A percentile compares a stretch with the other conserved stretches of the same genome.
Conservation (phyloP, 1,139 yeast genomes). For the Nakaseomyces nivariensis region DNA sequence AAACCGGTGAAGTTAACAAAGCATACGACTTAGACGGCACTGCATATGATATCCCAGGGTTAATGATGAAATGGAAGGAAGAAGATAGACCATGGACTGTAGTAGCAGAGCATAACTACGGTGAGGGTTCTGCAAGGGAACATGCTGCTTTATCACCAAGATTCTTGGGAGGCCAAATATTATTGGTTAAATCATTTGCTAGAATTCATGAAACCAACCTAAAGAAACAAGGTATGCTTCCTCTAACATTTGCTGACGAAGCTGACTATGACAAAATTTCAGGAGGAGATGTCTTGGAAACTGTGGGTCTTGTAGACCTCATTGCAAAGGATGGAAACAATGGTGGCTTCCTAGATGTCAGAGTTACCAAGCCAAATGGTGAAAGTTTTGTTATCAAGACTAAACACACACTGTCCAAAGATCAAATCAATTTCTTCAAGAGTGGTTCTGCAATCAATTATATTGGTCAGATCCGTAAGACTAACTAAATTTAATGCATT, state of each 20-base stretch:
- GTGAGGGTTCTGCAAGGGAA: slow-evolving; percentile 98
- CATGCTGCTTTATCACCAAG: slow-evolving; percentile 96
- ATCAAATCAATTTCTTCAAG: slow-evolving; percentile 89
- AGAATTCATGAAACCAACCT: slow-evolving; percentile 88
- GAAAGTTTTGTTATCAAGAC: slow-evolving; percentile 58
- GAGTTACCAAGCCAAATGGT: slow-evolving; percentile 70
- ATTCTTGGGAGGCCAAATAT: slow-evolving; percentile 82
- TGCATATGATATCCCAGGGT: slow-evolving; percentile 77
- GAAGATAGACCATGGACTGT: slow-evolving; percentile 85
- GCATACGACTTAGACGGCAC: slow-evolving; percentile 84
- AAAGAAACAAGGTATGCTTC: slow-evolving; percentile 94
- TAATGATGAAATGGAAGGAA: slow-evolving; percentile 90
- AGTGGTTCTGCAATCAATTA: slow-evolving; percentile 95
- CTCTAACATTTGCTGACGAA: slow-evolving; percentile 83
- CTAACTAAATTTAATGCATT: slow-evolving; percentile 4
- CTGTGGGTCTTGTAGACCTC: slow-evolving; percentile 70
- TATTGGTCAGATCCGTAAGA: slow-evolving; percentile 56
- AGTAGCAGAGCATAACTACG: slow-evolving; percentile 94
- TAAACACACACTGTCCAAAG: slow-evolving; percentile 93
- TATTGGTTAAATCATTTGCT: slow-evolving; percentile 90
- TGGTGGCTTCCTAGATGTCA: slow-evolving; percentile 67
- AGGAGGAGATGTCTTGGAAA: slow-evolving; percentile 71
- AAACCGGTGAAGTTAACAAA: slow-evolving; percentile 88
- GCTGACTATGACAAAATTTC: slow-evolving; percentile 72
- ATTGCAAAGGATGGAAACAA: slow-evolving; percentile 72